Base-by-base conservation (phyloP, 805 yeast genomes). In the Nematodospora valgi region DNA sequence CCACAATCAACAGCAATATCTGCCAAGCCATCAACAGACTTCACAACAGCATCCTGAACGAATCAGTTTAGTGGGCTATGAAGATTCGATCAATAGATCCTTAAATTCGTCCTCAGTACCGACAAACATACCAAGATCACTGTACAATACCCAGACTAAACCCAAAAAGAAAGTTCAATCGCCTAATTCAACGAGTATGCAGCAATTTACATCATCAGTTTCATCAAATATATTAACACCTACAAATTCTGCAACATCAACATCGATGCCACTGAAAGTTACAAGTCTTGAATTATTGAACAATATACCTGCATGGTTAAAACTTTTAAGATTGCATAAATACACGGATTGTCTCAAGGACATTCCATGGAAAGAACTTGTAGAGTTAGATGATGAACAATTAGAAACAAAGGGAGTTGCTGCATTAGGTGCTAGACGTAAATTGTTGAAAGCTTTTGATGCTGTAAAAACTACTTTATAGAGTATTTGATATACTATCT, bases 351-450 rank as follows among this genome's bases (percentile, higher is more conserved):
- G 84, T 39, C 70, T 93, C 44, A 77, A 82, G 49, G 80, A 78
- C 42, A 68, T 82, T 44, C 69, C 74, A 17, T 93, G 98, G 98
- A 67, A 72, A 43, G 85, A 82, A 29, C 70, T 93, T 65, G 74
- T 93, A 40, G 76, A 76, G 45, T 66, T 85, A 45, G 68, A 68
- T 40, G 96, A 91, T 54, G 72, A 62, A 4, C 75, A 78, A 39
- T 69, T 93, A 49, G 87, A 82, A 45, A 71, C 70, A 3, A 70
- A 79, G 39, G 99, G 99, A 5, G 96, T 93, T 26, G 76, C 80
- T 46, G 97, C 98, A 0, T 70, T 93, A 46, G 99, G 99, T 5
- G 99, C 99, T 0, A 72, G 99, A 44, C 76, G 97, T 38, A 93
- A 93, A 63, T 73, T 93, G 57, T 64, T 93, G 50, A 93, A 93